Base-by-base conservation (phyloP, 78 protist species). In the Dictyostelium intermedium region DNA sequence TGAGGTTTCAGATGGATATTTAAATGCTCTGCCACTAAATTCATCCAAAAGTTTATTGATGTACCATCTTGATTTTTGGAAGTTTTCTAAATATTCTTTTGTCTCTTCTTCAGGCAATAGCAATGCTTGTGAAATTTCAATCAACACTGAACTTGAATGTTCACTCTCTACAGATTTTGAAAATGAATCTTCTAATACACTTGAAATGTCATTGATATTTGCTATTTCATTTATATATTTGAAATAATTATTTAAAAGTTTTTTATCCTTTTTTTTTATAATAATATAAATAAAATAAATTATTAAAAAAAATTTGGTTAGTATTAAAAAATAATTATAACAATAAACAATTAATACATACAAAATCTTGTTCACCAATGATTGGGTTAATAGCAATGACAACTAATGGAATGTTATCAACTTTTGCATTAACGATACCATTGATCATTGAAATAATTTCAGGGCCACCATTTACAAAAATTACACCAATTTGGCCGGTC, bases 1-100 rank as follows among this genome's bases (percentile, higher is more conserved):
- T 34, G 47, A 10, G 1, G 32, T 39, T 20, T 27, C 34, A 2
- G 86, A 53, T 60, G 86, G 86, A 60, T 82, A 82, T 20, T 50
- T 82, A 5, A 60, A 82, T 56, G 66, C 20, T 32, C 32, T 32
- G 3, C 35, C 43, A 11, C 50, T 27, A 25, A 82, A n/a, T 18
- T 82, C 76, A 82, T 60, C 63, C 86, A 76, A 82, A 23, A 82
- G 18, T 37, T n/a, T 50, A 32, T 82, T 82, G 47, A 82, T 60
- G 27, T 80, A 80, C 86, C 86, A 82, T 82, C 50, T 82, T 30
- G 76, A 20, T 61, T 82, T 27, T 60, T 82, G 47, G 23, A 34
- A 23, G 9, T 35, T 60, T 20, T 60, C 76, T 20, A 35, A 23
- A 25, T 34, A 60, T 37, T 82, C 50, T 82, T 60, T 50, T 0